These are phyloP conservation scores for Penicillium concentricum DNA, from an alignment of 2,329 filamentous ascomycete species.

Conservation along the genomic window DNA sequence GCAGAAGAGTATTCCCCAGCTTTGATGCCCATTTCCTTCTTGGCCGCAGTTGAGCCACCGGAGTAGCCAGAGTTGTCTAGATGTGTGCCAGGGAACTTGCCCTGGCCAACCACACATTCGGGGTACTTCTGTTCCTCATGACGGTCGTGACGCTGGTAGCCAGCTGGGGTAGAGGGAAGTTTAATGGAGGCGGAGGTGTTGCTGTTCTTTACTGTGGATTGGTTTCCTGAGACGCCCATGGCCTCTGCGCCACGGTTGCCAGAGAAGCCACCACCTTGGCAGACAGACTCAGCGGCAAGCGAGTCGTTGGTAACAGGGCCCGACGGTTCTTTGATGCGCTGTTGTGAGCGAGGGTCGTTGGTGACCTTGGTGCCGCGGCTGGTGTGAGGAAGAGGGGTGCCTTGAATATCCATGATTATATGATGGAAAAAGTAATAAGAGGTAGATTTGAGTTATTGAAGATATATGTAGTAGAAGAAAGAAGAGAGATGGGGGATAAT, in stretches of 20 bases:
- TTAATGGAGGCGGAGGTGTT: constrained; percentile 54
- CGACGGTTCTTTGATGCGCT: constrained; percentile 60
- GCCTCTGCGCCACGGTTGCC: constrained; percentile 57
- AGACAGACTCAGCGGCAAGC: constrained; percentile 71
- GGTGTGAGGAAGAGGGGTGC: constrained; percentile 34
- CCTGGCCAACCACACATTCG: constrained; percentile 39
- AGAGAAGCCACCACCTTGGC: constrained; percentile 59
- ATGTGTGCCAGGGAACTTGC: constrained; percentile 40
- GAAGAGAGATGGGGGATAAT: not conserved
- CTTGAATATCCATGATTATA: constrained; percentile 42
- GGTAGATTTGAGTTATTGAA: not conserved
- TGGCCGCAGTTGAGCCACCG: constrained; percentile 35
- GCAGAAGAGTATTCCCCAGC: constrained; percentile 24
- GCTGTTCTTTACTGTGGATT: constrained; percentile 57
- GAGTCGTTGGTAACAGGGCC: constrained; percentile 68
- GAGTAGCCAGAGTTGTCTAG: constrained; percentile 34
- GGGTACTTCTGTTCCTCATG: constrained; percentile 46
- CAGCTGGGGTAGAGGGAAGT: constrained; percentile 50
- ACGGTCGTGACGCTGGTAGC: constrained; percentile 46
- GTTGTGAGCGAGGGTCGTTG: constrained; percentile 50
- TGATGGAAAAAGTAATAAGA: not conserved
- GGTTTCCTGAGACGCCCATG: constrained; percentile 50
- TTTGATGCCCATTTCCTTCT: constrained; percentile 30
- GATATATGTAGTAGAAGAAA: not conserved
- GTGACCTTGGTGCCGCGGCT: constrained; percentile 43